A percentile compares a stretch with the other conserved stretches of the same genome.
phyloP scores from a whole-genome alignment of 805 yeast genomes.

The Saturnispora sanitii region DNA sequence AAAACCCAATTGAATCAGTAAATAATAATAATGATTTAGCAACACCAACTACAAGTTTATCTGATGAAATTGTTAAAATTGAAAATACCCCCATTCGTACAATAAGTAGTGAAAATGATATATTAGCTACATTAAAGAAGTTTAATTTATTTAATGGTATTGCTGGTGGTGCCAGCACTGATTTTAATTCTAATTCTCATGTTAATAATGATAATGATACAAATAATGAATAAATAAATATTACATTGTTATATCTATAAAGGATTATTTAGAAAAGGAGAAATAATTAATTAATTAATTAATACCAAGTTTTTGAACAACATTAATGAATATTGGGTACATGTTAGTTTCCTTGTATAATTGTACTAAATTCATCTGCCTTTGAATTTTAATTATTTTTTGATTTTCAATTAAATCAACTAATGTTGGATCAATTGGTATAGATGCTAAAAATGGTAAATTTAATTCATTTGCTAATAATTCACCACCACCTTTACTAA shows the following conservation, averaged over 20 bases:
- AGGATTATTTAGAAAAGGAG: too few relatives aligned
- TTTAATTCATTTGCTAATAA: slow-evolving; percentile 50
- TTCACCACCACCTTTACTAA: slow-evolving; percentile 88
- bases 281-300: too few relatives aligned
- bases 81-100: background rate
- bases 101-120: background rate
- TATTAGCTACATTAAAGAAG: background rate
- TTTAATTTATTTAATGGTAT: slow-evolving; percentile 11
- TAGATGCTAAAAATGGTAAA: slow-evolving; percentile 68
- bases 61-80: slow-evolving; percentile 1
- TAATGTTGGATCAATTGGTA: slow-evolving; percentile 91
- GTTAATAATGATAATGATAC: background rate
- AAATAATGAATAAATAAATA: too few relatives aligned
- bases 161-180: background rate
- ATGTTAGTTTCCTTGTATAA: slow-evolving; percentile 30
- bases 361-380: slow-evolving; percentile 26
- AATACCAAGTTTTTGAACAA: slow-evolving; percentile 29
- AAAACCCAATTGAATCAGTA: slow-evolving; percentile 2
- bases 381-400: slow-evolving; percentile 47
- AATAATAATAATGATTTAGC: background rate
- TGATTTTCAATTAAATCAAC: slow-evolving; percentile 80
- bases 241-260: too few relatives aligned
- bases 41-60: background rate
- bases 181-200: background rate
- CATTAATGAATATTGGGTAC: slow-evolving; percentile 35